Base-by-base conservation (phyloP, 257 asterid genomes). In the Cinchona pubescens region DNA sequence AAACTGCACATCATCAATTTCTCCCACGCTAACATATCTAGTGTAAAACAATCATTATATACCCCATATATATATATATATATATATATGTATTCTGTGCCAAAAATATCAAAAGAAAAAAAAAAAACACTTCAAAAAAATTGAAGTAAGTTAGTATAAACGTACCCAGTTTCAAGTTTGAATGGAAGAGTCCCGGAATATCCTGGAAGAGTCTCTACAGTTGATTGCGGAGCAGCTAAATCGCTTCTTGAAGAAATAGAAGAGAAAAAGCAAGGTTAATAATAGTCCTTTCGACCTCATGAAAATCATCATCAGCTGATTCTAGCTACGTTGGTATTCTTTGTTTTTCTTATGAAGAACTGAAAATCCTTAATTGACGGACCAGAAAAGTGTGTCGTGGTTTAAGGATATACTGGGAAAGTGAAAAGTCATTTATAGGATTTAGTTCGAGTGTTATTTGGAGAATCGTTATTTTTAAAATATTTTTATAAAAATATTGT, bases 151-250 rank as follows among this genome's bases (percentile, higher is more conserved):
- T 40, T 40, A 40, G 10, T 40, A 0, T 3, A 13, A 34, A 45
- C 71, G 49, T 49, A 84, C 96, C 92, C 90, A 0, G 96, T 90
- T 78, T 83, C 84, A 45, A 90, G 89, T n/a, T 69, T 79, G 79
- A 79, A 75, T 0, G 83, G 83, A 21, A 79, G 79, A 34, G 61
- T 25, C 3, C 69, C 72, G 2, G 70, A 38, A 65, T 37, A 79
- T 18, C 83, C 83, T 27, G 83, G 83, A 4, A 79, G 62, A 0
- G 67, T 69, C 49, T 69, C 0, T 38, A 79, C 69, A 4, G 40
- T 25, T 0, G 83, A 11, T 42, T 75, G 61, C n/a, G 83, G 6
- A 11, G 43, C 23, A 38, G 40, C 66, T 32, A n/a, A 10, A n/a
- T n/a, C n/a, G 19, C n/a, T n/a, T n/a, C n/a, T 56, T 53, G 9